phyloP scores from a whole-genome alignment of 768 basidiomycete species.

The Cystobasidium tubakii region DNA sequence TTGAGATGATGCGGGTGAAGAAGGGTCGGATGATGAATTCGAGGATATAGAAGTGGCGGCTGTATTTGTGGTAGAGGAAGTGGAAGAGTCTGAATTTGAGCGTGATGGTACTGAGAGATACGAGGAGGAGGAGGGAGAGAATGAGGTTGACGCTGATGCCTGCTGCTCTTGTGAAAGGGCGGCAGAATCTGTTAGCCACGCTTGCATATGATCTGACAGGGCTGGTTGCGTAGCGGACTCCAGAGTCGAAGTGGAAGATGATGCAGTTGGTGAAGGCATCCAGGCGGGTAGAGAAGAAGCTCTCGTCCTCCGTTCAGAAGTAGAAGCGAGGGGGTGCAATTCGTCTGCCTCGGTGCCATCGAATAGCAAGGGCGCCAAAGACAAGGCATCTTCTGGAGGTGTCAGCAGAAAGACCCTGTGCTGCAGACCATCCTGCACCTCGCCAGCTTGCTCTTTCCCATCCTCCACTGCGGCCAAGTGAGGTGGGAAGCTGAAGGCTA shows the following conservation, averaged over 20 bases:
- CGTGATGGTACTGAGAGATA: background rate
- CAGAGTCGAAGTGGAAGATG: no score
- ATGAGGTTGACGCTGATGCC: background rate
- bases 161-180: no score
- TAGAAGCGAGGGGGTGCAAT: background rate
- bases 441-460: no score
- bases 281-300: background rate
- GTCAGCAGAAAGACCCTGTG: no score
- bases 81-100: background rate
- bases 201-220: background rate
- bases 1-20: background rate
- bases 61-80: background rate
- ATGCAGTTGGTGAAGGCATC: background rate
- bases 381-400: background rate
- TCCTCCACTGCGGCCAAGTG: background rate
- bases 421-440: no score
- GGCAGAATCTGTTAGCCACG: background rate
- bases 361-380: background rate
- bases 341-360: background rate
- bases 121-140: conserved; percentile 4
- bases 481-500: background rate
- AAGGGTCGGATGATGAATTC: background rate
- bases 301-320: background rate
- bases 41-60: background rate
- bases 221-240: background rate